Evolutionary conservation across 257 asterid genomes (phyloP).

Genomic region (Nicotiana obtusifolia): DNA sequence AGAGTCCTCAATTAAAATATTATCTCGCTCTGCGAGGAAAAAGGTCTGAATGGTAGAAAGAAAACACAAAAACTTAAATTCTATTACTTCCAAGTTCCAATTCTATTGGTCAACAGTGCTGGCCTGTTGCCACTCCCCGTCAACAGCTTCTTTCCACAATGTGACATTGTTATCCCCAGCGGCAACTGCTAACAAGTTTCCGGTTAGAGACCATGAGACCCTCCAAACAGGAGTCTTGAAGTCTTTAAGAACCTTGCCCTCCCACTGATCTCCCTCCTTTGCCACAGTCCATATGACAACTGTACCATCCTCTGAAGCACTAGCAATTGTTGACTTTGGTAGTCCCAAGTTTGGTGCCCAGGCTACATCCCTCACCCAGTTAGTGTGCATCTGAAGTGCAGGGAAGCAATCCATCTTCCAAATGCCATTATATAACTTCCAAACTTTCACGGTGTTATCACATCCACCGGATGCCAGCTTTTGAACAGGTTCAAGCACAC

Average conservation of each 20-base stretch:
- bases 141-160: conserved; percentile 92
- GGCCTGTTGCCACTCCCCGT: conserved; percentile 90
- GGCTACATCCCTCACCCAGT: conserved; percentile 95
- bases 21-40: not conserved
- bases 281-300: conserved; percentile 85
- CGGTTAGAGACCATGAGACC: conserved; percentile 96
- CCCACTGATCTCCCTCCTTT: conserved; percentile 86
- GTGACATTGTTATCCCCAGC: conserved; percentile 76
- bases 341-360: conserved; percentile 99
- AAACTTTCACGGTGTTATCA: conserved; percentile 83
- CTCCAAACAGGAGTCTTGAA: conserved; percentile 85
- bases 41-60: not conserved
- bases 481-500: conserved; percentile 55
- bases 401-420: conserved; percentile 98
- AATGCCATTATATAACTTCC: conserved; percentile 64
- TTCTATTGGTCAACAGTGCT: conserved; percentile 56
- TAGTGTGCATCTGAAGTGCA: conserved; percentile 69
- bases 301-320: conserved; percentile 91
- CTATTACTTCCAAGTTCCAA: not conserved
- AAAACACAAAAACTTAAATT: not conserved
- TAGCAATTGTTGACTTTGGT: conserved; percentile 88
- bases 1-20: not conserved
- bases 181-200: conserved; percentile 85
- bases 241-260: conserved; percentile 79
- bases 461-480: conserved; percentile 96